A percentile compares a stretch with the other conserved stretches of the same genome.
phyloP scores from a whole-genome alignment of 495 filamentous ascomycete genomes.

The Aspergillus coremiiformis region DNA sequence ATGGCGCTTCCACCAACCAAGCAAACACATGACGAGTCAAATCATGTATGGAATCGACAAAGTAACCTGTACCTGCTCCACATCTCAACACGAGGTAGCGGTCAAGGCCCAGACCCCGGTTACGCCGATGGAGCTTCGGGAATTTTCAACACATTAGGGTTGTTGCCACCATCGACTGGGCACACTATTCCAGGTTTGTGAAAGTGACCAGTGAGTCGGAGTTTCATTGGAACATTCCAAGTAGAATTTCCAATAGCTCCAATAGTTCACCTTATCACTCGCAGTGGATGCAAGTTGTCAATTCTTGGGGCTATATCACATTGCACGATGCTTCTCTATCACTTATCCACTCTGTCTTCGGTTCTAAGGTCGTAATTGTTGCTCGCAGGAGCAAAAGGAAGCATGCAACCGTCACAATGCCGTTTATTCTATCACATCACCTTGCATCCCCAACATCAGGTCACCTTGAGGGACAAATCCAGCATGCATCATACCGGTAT shows the following conservation, averaged over 20 bases:
- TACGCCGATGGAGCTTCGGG: background rate
- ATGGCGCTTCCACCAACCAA: too few relatives aligned
- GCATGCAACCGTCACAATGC: constrained; percentile 2
- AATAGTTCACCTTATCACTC: background rate
- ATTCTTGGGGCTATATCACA: background rate
- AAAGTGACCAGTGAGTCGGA: background rate
- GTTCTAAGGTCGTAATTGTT: background rate
- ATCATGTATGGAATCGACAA: background rate
- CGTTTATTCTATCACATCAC: constrained; percentile 16
- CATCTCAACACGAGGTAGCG: background rate
- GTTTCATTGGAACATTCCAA: background rate
- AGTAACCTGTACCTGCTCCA: background rate
- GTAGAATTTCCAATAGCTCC: background rate
- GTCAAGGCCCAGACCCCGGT: background rate
- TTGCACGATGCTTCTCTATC: background rate
- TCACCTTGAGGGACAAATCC: background rate
- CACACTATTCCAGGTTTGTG: background rate
- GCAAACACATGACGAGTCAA: too few relatives aligned
- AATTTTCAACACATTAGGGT: background rate
- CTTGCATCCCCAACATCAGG: constrained; percentile 5
- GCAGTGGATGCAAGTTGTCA: background rate
- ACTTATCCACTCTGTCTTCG: background rate
- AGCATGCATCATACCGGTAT: background rate
- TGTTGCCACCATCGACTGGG: background rate
- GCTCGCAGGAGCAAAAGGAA: background rate